Evolutionary conservation across 805 yeast species (phyloP).

Genomic region (Ogataea paradorogensis): DNA sequence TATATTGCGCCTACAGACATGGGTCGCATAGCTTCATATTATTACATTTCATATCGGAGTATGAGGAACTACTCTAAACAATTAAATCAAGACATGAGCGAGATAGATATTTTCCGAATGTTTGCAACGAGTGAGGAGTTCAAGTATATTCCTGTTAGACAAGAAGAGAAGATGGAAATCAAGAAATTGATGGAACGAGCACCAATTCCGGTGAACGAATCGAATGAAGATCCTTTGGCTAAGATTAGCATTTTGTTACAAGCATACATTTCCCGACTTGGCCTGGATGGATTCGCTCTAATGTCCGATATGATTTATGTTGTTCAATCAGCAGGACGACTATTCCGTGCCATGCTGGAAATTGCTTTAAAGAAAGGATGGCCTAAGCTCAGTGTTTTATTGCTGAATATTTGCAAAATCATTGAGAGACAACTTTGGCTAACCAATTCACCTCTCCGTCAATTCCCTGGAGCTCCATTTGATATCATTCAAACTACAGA

Average conservation of each 20-base stretch:
- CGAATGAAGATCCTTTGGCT: constrained; percentile 64
- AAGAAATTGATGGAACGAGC: constrained; percentile 63
- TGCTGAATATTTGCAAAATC: constrained; percentile 71
- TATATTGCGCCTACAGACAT: constrained; percentile 57
- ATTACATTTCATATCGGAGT: constrained; percentile 74
- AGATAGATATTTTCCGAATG: constrained; percentile 71
- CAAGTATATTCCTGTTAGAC: constrained; percentile 76
- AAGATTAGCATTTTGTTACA: constrained; percentile 81
- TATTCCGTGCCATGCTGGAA: constrained; percentile 82
- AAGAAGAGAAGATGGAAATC: constrained; percentile 79
- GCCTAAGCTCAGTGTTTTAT: constrained; percentile 57
- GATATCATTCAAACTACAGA: constrained; percentile 76
- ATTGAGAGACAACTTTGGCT: constrained; percentile 83
- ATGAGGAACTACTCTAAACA: constrained; percentile 63
- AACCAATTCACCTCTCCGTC: constrained; percentile 81
- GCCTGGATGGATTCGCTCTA: constrained; percentile 83
- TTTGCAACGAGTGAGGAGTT: constrained; percentile 86
- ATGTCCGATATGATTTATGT: constrained; percentile 91
- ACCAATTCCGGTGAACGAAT: constrained; percentile 84
- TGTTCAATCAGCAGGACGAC: constrained; percentile 88
- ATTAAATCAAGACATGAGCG: constrained; percentile 61
- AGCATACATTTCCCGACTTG: constrained; percentile 75
- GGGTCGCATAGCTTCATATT: constrained; percentile 84
- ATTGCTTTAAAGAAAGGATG: constrained; percentile 67
- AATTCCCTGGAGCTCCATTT: constrained; percentile 66